Base-by-base conservation (phyloP, 495 filamentous ascomycete species). In the Elasticomyces elasticus region DNA sequence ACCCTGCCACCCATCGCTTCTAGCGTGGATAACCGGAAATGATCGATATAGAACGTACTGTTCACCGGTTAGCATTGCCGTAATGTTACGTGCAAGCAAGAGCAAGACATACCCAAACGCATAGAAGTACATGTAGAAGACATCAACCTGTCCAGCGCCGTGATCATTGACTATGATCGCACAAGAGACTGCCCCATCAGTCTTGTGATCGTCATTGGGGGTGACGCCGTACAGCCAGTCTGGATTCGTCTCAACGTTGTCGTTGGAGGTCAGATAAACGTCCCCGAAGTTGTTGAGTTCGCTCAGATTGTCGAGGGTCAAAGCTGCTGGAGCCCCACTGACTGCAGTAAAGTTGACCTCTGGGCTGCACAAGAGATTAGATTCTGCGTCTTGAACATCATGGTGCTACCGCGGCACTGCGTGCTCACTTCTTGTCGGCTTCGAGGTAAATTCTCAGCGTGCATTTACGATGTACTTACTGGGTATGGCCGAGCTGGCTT, bases 61-160 rank as follows among this genome's bases (percentile, higher is more conserved):
- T n/a, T n/a, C n/a, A n/a, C n/a, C n/a, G n/a, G n/a, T n/a, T n/a
- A n/a, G n/a, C n/a, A n/a, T n/a, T n/a, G n/a, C n/a, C n/a, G n/a
- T n/a, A n/a, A n/a, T n/a, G n/a, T n/a, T n/a, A n/a, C n/a, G n/a
- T n/a, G n/a, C n/a, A n/a, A n/a, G n/a, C 20, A 43, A 11, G 6
- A 43, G 10, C 12, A 9, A 43, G n/a, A 43, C 40, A 31, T 49
- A 35, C 11, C 83, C 80, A 53, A 74, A 84, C 57, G 80, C 72
- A 55, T 81, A 85, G 59, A 85, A 85, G 56, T 84, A 84, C 56
- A 84, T 78, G 60, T 85, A 85, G 52, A 83, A 85, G 0, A 74
- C 82, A 71, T 86, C 82, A 0, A 83, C 65, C 3, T 66, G 66
- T 1, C 74, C 76, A 38, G 67, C 61, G 0, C 75, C 77, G 55